Conservation (phyloP, 352 stramenopile species). For the Plasmopara muralis region DNA sequence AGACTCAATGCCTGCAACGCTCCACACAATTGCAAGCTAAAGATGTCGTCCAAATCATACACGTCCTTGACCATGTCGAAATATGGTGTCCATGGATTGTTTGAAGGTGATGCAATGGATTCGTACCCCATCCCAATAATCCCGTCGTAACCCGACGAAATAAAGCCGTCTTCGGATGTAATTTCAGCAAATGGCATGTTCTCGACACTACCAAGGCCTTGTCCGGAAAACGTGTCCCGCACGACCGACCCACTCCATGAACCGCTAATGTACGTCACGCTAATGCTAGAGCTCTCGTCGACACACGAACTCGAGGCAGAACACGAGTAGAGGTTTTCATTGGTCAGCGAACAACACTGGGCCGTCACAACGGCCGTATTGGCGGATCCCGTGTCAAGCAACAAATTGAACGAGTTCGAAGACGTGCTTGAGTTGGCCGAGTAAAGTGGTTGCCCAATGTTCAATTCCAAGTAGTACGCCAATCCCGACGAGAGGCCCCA, state of each 20-base stretch:
- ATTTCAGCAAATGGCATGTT: constrained; percentile 61
- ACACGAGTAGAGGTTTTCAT: constrained; percentile 61
- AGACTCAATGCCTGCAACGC: constrained; percentile 56
- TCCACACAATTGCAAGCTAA: constrained; percentile 74
- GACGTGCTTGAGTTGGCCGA: constrained; percentile 23
- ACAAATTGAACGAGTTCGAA: constrained; percentile 53
- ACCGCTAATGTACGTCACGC: constrained; percentile 70
- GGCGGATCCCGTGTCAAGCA: constrained; percentile 74
- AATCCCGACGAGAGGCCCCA: constrained; percentile 63
- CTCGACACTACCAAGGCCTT: constrained; percentile 37
- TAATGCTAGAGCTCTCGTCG: constrained; percentile 31
- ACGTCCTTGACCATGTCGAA: constrained; percentile 44
- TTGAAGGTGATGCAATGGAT: constrained; percentile 50
- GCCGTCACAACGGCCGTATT: constrained; percentile 76
- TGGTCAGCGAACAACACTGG: constrained; percentile 63
- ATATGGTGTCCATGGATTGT: constrained; percentile 42
- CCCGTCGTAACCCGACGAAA: constrained; percentile 65
- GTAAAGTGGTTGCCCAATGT: constrained; percentile 39
- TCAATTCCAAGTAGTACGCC: constrained; percentile 50
- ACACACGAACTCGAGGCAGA: constrained; percentile 54
- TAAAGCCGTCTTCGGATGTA: constrained; percentile 49
- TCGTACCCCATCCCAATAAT: constrained; percentile 66
- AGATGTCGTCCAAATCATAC: constrained; percentile 40
- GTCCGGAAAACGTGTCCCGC: constrained; percentile 58
- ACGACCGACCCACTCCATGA: constrained; percentile 65